These are phyloP conservation scores for Dryas drummondii DNA, from an alignment of 306 rosid species.

Conservation along the genomic window DNA sequence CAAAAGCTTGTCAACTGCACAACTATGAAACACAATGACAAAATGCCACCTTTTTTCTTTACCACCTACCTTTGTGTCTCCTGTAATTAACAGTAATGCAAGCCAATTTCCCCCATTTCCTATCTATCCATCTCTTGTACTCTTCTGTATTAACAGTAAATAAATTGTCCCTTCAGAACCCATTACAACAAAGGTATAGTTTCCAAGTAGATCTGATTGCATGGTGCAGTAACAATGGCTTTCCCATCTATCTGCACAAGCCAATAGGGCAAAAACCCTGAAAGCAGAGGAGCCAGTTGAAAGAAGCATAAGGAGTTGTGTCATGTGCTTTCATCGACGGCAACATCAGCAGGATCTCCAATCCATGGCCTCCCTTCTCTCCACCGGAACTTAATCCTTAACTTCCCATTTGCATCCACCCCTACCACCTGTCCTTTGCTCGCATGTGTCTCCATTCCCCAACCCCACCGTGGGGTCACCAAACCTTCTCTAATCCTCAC, in stretches of 20 bases:
- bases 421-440: conserved; percentile 91
- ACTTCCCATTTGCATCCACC: conserved; percentile 93
- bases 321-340: conserved; percentile 55
- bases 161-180: conserved; percentile 35
- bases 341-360: conserved; percentile 93
- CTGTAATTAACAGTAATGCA: conserved; percentile 33
- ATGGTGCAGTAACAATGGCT: conserved; percentile 19
- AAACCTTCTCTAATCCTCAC: conserved; percentile 86
- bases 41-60: conserved; percentile 31
- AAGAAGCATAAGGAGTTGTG: conserved; percentile 35
- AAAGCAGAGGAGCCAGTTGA: conserved; percentile 33
- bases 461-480: conserved; percentile 88
- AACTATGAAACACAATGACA: conserved; percentile 57
- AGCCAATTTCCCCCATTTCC: conserved; percentile 22
- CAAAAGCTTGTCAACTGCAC: conserved; percentile 58
- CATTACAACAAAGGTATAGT: conserved; percentile 19
- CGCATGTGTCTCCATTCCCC: conserved; percentile 99
- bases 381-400: conserved; percentile 90
- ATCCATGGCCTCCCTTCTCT: conserved; percentile 98
- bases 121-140: conserved; percentile 35
- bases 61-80: conserved; percentile 41
- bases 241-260: conserved; percentile 33
- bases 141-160: conserved; percentile 42
- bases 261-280: conserved; percentile 25
- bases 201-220: conserved; percentile 25